Evolutionary conservation across 805 yeast genomes (phyloP).

Genomic region (Wickerhamiella vanderwaltii): DNA sequence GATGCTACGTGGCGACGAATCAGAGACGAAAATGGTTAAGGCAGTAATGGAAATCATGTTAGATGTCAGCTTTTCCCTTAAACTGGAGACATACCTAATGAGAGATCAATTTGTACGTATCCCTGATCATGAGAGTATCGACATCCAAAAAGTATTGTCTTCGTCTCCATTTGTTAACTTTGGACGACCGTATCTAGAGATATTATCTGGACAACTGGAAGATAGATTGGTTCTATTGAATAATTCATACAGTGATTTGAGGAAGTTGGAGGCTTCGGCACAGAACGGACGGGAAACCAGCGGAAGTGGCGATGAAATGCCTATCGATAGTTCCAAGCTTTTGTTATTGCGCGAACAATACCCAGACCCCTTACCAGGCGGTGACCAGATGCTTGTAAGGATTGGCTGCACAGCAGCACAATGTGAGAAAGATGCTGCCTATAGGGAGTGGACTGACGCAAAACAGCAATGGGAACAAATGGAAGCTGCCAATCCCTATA

Average conservation of each 20-base stretch:
- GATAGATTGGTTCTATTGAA: conserved; percentile 22
- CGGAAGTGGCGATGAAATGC: not conserved
- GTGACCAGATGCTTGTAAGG: conserved; percentile 1
- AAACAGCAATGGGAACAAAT: conserved; percentile 59
- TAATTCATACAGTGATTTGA: conserved; percentile 13
- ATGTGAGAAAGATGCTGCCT: not conserved
- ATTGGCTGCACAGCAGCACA: not conserved
- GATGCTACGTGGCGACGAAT: conserved; percentile 61
- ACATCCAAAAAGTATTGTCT: conserved; percentile 44
- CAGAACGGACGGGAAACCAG: not conserved
- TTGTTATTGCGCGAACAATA: not conserved
- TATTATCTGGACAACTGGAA: conserved; percentile 44
- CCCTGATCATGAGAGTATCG: conserved; percentile 23
- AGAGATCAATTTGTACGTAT: conserved; percentile 50
- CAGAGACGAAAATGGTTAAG: conserved; percentile 55
- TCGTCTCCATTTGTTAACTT: conserved; percentile 77
- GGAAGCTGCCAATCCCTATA: conserved; percentile 39
- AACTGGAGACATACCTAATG: conserved; percentile 64
- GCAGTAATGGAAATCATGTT: conserved; percentile 70
- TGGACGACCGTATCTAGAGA: conserved; percentile 52
- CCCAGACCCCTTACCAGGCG: not conserved
- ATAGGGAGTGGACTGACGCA: conserved; percentile 25
- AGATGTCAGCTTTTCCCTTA: conserved; percentile 63
- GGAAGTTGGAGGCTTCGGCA: not conserved
- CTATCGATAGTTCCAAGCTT: not conserved